Evolutionary conservation across 2,329 filamentous ascomycete genomes (phyloP), one percentile per base, ranked within the genome.

Genomic region (Dactylellina drechsleri): DNA sequence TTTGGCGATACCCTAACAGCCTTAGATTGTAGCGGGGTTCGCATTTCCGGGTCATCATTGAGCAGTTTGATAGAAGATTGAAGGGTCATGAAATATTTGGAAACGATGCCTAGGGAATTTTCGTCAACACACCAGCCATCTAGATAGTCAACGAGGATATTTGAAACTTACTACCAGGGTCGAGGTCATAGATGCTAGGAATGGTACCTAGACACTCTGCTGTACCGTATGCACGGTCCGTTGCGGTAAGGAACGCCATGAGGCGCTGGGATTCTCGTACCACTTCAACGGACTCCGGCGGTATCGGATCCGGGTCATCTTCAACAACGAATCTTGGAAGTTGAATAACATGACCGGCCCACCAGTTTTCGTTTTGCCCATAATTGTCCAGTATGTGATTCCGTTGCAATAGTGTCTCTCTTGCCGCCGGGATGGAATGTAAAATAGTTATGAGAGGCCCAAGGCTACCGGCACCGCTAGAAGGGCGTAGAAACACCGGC

Each of bases 401-500:
- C 40, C 73, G 53, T 13, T 74, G 68, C 36, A 79, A 61, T 47
- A 79, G 61, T 13, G 71, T 62, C 47, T 79, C 76, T 56, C 78
- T 70, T 16, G 77, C 76, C 31, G 58, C 50, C 40, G 79, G 79
- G 18, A 79, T 79, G 20, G 77, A 76, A 54, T 79, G 78, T 12
- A 79, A 52, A 41, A 79, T 79, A 47, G 78, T 78, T 15, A 79
- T 47, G 12, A 77, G 50, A 28, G 76, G 72, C 2, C 77, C 76
- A 43, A 79, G 73, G 58, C 74, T 75, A 16, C 60, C 67, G n/a
- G 76, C 70, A 26, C 70, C 72, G 15, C 66, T 77, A 5, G 71
- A 74, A 28, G 79, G 78, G 31, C 76, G 76, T 50, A 79, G 72
- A 53, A 79, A 79, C n/a, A 76, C 77, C n/a, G 79, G 79, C 12